Base-by-base conservation (phyloP, 1,284 basidiomycete species). In the Papiliotrema nemorosa region DNA sequence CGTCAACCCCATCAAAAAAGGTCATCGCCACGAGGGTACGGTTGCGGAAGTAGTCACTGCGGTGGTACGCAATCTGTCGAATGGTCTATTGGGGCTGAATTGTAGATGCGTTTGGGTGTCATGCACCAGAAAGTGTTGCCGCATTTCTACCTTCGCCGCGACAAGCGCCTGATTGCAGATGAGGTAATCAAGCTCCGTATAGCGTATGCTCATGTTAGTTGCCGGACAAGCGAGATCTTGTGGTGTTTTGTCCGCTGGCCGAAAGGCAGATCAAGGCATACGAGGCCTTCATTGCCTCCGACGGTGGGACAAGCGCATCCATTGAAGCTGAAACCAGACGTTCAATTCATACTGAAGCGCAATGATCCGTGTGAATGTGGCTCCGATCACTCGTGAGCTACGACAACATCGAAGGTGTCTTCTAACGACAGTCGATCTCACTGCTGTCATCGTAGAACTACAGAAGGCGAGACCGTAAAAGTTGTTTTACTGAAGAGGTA, bases 181-280 rank as follows among this genome's bases (percentile, higher is more conserved):
- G 72, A 74, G 59, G 70, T 72, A 29, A 41, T 59, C 45, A 2
- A 3, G 9, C n/a, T 20, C 2, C 18, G 13, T 1, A 9, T 21
- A 24, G 3, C 14, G 12, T 41, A 2, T 44, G 37, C 37, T 20
- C 4, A 44, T 10, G 3, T 1, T 54, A 78, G 68, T 67, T 80
- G 2, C 78, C 78, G 0, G 60, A 56, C 43, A 80, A 80, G 64
- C 68, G 66, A 6, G 78, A 80, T 56, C 57, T 76, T 52, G 68
- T 79, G 13, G 73, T 79, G 5, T 76, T 79, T 33, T 80, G 78
- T 43, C 77, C 78, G 1, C 59, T 80, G 20, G 76, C 74, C 0
- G 35, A 47, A 0, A 60, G 67, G 0, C 78, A 79, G 55, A 64
- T 70, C 6, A 39, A 55, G 2, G 76, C 74, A 0, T 80, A 80